Conservation (phyloP, 306 rosid genomes). For the Cyamopsis tetragonoloba region DNA sequence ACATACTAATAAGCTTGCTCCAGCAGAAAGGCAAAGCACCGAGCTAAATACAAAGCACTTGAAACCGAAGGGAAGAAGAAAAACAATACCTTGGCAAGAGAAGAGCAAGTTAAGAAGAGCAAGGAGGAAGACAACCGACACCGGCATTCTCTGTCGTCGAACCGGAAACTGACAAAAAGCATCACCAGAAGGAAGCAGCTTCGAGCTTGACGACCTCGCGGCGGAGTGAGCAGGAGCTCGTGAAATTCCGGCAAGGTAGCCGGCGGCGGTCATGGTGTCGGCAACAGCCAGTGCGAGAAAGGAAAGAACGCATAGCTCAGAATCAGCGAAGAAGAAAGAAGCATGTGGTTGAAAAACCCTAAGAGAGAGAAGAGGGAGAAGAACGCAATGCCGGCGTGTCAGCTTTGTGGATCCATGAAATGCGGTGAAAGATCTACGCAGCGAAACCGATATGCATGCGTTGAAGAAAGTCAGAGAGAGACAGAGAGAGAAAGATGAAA, state of each 20-base stretch:
- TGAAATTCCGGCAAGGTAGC: slow-evolving; percentile 24
- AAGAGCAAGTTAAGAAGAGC: slow-evolving; percentile 44
- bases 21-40: neutral
- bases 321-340: neutral
- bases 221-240: slow-evolving; percentile 1
- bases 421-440: slow-evolving; percentile 58
- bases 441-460: neutral
- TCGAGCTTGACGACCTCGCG: slow-evolving; percentile 22
- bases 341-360: slow-evolving; percentile 47
- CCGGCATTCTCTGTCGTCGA: slow-evolving; percentile 58
- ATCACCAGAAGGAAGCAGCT: slow-evolving; percentile 35
- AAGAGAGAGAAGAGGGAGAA: slow-evolving; percentile 42
- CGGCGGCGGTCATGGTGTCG: slow-evolving; percentile 24
- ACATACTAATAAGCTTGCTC: neutral
- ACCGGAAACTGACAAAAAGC: slow-evolving; percentile 35
- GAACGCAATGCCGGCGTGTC: slow-evolving; percentile 41
- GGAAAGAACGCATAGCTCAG: slow-evolving; percentile 34
- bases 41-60: no score
- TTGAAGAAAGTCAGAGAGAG: neutral
- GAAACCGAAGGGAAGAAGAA: neutral
- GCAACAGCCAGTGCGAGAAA: slow-evolving; percentile 12
- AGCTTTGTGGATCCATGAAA: slow-evolving; percentile 72
- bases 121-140: slow-evolving; percentile 44
- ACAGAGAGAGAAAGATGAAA: neutral
- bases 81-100: slow-evolving; percentile 53